phyloP scores from a whole-genome alignment of 2,329 filamentous ascomycete species.

The Phaeoacremonium minimum region DNA sequence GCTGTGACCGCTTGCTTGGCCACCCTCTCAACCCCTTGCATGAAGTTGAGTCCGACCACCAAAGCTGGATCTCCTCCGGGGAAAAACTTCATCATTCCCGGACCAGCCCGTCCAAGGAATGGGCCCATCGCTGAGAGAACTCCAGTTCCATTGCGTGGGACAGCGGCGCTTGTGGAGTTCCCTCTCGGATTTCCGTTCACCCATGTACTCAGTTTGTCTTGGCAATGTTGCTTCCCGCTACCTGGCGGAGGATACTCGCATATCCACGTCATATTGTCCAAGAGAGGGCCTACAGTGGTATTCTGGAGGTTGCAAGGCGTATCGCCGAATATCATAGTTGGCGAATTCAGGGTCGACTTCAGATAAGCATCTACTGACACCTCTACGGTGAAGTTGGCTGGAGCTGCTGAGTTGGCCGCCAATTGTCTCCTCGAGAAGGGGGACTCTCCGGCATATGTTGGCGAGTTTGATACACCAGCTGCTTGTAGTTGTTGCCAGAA shows the following conservation, averaged over 20 bases:
- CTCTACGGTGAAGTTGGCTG: conserved; percentile 11
- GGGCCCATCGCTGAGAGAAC: conserved; percentile 11
- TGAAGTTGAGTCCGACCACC: conserved; percentile 10
- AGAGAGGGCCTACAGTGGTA: conserved; percentile 3
- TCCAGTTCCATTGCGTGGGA: too few relatives aligned
- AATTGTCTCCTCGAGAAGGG: too few relatives aligned
- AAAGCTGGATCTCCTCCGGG: conserved; percentile 11
- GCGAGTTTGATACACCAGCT: conserved; percentile 2
- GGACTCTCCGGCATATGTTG: too few relatives aligned
- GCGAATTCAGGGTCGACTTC: conserved; percentile 6
- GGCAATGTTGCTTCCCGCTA: conserved; percentile 12
- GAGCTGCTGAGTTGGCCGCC: too few relatives aligned
- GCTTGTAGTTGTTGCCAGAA: conserved; percentile 14
- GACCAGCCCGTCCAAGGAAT: conserved; percentile 10
- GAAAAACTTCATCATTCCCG: conserved; percentile 10
- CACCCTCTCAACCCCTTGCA: conserved; percentile 10
- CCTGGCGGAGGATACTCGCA: conserved; percentile 14
- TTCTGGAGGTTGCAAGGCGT: conserved; percentile 10
- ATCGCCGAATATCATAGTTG: conserved; percentile 13
- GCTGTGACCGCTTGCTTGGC: conserved; percentile 11
- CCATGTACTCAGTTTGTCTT: conserved; percentile 12
- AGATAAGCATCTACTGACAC: conserved; percentile 9
- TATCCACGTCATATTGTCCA: conserved; percentile 12
- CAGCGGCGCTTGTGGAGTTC: too few relatives aligned
- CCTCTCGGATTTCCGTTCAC: conserved; percentile 5